A percentile compares a stretch with the other conserved stretches of the same genome.
Evolutionary conservation across 106 monocot species (phyloP).

Genomic region (Apostasia shenzhenica): DNA sequence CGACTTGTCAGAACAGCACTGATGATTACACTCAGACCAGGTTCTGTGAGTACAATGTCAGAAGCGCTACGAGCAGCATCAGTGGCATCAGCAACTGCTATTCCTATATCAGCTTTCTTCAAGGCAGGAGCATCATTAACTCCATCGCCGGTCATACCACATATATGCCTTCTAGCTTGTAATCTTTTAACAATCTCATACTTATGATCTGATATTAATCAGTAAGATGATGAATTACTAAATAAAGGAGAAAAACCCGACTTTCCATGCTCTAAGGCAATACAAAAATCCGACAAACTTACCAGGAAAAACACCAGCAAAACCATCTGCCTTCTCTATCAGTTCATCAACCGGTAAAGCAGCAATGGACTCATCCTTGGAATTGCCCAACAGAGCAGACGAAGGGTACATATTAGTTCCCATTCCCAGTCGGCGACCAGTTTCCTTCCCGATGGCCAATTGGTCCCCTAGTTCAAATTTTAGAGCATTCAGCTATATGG

Average conservation of each 20-base stretch:
- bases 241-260: background rate
- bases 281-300: background rate
- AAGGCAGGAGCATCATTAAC: constrained; percentile 96
- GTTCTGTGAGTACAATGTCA: constrained; percentile 60
- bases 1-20: constrained; percentile 15
- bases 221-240: background rate
- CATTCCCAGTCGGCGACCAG: constrained; percentile 88
- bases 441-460: constrained; percentile 91
- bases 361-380: constrained; percentile 76
- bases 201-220: constrained; percentile 55
- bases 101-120: constrained; percentile 96
- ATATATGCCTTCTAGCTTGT: constrained; percentile 89
- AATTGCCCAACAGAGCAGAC: constrained; percentile 73
- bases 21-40: constrained; percentile 16
- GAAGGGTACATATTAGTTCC: constrained; percentile 98
- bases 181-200: constrained; percentile 90
- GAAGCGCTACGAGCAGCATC: constrained; percentile 97
- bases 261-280: background rate
- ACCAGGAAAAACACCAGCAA: constrained; percentile 98
- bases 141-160: constrained; percentile 98
- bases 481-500: background rate
- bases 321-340: constrained; percentile 96
- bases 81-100: constrained; percentile 94
- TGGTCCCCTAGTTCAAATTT: constrained; percentile 61
- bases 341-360: constrained; percentile 89